Base-by-base conservation (phyloP, 345 rosid genomes). In the Lenwebbia sp. region DNA sequence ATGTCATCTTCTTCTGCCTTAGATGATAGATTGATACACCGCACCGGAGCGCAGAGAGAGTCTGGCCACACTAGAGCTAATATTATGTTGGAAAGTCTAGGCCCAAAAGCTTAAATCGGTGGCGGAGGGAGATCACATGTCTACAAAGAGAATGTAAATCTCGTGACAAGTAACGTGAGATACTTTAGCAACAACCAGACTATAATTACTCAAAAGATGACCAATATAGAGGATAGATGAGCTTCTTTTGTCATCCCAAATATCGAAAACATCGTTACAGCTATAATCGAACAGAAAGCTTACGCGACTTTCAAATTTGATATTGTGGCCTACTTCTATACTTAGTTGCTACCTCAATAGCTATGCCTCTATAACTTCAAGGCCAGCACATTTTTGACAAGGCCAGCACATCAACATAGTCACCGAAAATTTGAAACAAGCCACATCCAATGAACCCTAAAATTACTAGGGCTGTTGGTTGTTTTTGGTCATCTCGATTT, bases 41-140 rank as follows among this genome's bases (percentile, higher is more conserved):
- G 3, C 12, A 30, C 5, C 44, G 4, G 0, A 70, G 75, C 22
- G 2, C 40, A 0, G 3, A 9, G 7, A 9, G 78, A 10, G 25
- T 19, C 1, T 6, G 6, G 13, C 47, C 25, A 19, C 25, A 9
- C 13, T 10, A 8, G 5, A 70, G 25, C 5, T 0, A 7, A 70
- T 37, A 4, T 0, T 1, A 33, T 37, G 0, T 70, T 3, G 9
- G 1, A 37, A 33, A 4, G 11, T 37, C 0, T 5, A 2, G 9
- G 4, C 25, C 0, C 13, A 33, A 4, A 19, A 19, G 2, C 4
- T 70, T 19, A 70, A 33, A 70, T 9, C 1, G 0, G 17, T 4
- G 6, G 1, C 2, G 2, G 19, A 65, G 0, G 1, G 6, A 65
- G 6, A 62, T 10, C 13, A 9, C 2, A 1, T 37, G 1, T 70